These are phyloP conservation scores for Tylopilus intermedius DNA, from an alignment of 768 basidiomycete species.

Conservation along the genomic window DNA sequence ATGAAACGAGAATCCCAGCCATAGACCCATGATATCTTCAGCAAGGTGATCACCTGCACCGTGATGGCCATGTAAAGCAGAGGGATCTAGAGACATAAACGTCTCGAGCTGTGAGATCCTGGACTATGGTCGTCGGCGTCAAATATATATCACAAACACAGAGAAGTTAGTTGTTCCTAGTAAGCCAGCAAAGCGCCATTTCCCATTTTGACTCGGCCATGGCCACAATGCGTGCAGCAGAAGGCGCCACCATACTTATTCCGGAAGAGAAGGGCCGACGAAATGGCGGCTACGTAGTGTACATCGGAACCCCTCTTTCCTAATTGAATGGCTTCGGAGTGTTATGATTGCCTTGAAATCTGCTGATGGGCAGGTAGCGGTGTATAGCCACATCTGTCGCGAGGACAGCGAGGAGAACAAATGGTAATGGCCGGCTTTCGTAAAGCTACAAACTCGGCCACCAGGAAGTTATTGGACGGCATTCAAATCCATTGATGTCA, in stretches of 20 bases:
- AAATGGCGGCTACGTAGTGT: too few species aligned
- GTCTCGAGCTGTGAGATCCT: not conserved
- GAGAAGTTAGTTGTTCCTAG: not conserved
- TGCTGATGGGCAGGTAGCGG: not conserved
- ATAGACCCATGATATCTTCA: not conserved
- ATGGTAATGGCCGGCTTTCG: not conserved
- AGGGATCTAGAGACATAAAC: not conserved
- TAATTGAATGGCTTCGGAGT: not conserved
- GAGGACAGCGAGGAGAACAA: not conserved
- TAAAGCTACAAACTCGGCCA: not conserved
- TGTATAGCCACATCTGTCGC: not conserved
- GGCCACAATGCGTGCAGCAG: not conserved
- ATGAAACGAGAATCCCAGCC: not conserved
- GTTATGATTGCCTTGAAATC: not conserved
- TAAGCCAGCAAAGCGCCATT: not conserved
- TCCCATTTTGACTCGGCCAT: not conserved
- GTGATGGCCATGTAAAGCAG: not conserved
- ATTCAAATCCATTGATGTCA: not conserved
- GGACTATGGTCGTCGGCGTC: not conserved
- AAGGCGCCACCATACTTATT: too few species aligned
- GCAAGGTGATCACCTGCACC: slow-evolving; percentile 1
- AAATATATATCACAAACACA: not conserved
- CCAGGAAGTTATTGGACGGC: not conserved
- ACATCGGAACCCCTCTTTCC: not conserved
- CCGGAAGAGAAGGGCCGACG: too few species aligned